Base-by-base conservation (phyloP, 306 rosid genomes). In the Oxytropis ochrocephala region DNA sequence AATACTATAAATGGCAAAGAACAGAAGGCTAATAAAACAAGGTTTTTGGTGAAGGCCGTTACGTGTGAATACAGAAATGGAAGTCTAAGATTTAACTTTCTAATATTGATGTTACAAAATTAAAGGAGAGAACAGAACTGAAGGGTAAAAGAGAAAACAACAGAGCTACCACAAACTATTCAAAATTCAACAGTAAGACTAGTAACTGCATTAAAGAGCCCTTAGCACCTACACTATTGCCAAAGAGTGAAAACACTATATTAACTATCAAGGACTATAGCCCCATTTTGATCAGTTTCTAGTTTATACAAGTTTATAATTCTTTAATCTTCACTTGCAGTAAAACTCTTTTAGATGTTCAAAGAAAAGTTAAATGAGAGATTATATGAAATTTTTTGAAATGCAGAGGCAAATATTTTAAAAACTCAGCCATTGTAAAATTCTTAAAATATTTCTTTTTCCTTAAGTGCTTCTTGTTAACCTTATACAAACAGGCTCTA, bases 241-340 rank as follows among this genome's bases (percentile, higher is more conserved):
- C 65, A n/a, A 50, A 61, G 44, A 41, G 76, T 42, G 51, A 52
- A 61, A 69, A n/a, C n/a, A n/a, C n/a, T n/a, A n/a, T n/a, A n/a
- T n/a, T n/a, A n/a, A n/a, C n/a, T n/a, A n/a, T n/a, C n/a, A n/a
- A n/a, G n/a, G 30, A 39, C 6, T 60, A 72, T n/a, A 29, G 7
- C 17, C 38, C 29, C 4, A 32, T 11, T 4, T 35, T 13, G 16
- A 53, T 27, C 24, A 53, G 19, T 36, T 11, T 24, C 32, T 30
- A 55, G 62, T 12, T n/a, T n/a, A n/a, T n/a, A n/a, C n/a, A n/a
- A n/a, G n/a, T n/a, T n/a, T n/a, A n/a, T n/a, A n/a, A n/a, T 29
- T 55, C 21, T 4, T 24, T 14, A 29, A 27, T 6, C 9, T 54
- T 21, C 36, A 54, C 18, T 5, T 27, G 13, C 5, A 53, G 8